Base-by-base conservation (phyloP, 1,284 basidiomycete species). In the Phenoliferia sp. region DNA sequence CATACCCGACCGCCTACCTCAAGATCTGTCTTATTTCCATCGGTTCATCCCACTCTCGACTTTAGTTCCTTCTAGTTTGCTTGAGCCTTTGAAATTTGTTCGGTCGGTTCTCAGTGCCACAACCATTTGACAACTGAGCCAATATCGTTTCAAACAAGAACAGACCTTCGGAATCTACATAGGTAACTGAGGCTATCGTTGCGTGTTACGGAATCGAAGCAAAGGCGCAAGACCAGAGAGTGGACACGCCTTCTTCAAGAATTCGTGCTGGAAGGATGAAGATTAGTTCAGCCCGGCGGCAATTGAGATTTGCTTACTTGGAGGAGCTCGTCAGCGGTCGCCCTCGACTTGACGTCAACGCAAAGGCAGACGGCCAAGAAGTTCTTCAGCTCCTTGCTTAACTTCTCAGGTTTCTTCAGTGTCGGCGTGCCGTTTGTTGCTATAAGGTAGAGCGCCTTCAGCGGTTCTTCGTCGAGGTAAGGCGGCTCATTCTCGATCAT, bases 401-500 rank as follows among this genome's bases (percentile, higher is more conserved):
- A 83, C 68, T 87, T 87, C 79, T 98, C 95, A 0, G 95, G 95
- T 77, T 92, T 92, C 84, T 98, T 98, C 78, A 99, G 79, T 62
- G 94, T 98, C 48, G 95, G 95, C 12, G 95, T 98, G 15, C 94
- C 96, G 77, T 98, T 98, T 34, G 95, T 98, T 31, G 95, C 95
- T 76, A 99, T 99, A 68, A 98, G 83, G 79, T 99, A 98, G 28
- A 99, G 80, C 19, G 96, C 92, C 85, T 98, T 98, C 95, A 99
- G 99, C 4, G 95, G 95, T 81, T 99, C 96, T 57, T 98, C 81
- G 75, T 97, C 94, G 1, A 95, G 94, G 77, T 98, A 98, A 3
- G 95, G 95, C 28, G 95, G 95, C 77, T 98, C 94, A 52, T 95
- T 95, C 80, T 90, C 94, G 1, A 95, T 95, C 73, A 99, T 83